Percentiles rank a stretch among this genome's conserved stretches.
Conservation (phyloP, 257 asterid species). For the Cordia subcordata region DNA sequence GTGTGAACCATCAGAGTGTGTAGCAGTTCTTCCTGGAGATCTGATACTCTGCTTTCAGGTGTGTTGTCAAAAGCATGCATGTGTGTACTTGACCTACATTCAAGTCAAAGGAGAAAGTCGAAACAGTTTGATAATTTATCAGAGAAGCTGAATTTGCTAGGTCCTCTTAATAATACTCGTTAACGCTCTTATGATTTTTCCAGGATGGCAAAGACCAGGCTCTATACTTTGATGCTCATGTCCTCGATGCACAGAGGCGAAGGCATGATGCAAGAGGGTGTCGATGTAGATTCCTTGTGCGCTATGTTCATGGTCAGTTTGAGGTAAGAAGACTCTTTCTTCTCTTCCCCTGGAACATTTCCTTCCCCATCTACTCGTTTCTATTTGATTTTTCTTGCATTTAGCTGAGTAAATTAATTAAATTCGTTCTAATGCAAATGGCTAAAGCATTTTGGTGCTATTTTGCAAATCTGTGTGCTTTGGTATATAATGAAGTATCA, state of each 20-base stretch:
- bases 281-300: conserved; percentile 95
- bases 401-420: too few relatives aligned
- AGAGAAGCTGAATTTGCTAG: conserved; percentile 2
- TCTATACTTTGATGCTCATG: conserved; percentile 92
- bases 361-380: neutral
- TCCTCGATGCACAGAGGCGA: conserved; percentile 93
- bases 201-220: conserved; percentile 99
- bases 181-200: conserved; percentile 15
- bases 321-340: conserved; percentile 48
- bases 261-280: conserved; percentile 96
- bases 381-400: neutral
- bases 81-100: conserved; percentile 1
- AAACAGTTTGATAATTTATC: too few relatives aligned
- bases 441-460: too few relatives aligned
- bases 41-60: conserved; percentile 97
- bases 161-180: neutral
- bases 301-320: conserved; percentile 89
- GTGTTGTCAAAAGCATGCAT: neutral
- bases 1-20: conserved; percentile 94
- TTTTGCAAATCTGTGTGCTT: too few relatives aligned
- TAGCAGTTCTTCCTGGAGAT: conserved; percentile 79
- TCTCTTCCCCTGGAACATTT: neutral
- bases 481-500: too few relatives aligned
- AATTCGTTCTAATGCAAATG: too few relatives aligned
- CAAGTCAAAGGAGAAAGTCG: neutral